phyloP scores from a whole-genome alignment of 1,284 basidiomycete species.

The Trichosporon sp. region DNA sequence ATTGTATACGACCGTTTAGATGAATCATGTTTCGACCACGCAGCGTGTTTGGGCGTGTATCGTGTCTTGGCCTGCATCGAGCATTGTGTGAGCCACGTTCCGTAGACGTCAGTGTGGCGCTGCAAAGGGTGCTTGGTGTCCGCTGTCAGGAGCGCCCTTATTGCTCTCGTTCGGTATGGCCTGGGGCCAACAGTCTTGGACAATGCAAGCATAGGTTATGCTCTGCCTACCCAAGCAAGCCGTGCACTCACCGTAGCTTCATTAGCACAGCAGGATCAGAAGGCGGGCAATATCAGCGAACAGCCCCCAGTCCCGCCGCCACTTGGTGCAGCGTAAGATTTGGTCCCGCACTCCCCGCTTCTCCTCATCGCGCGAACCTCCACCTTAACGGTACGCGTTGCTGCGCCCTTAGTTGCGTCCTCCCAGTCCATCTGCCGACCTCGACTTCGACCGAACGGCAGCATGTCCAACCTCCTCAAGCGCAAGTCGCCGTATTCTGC shows the following conservation, averaged over 20 bases:
- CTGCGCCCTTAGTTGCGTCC: not conserved
- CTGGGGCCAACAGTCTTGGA: too few species aligned
- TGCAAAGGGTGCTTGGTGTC: too few species aligned
- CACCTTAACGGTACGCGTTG: not conserved
- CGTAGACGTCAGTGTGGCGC: too few species aligned
- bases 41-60: not conserved
- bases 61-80: too few species aligned
- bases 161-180: too few species aligned
- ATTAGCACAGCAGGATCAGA: too few species aligned
- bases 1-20: conserved; percentile 1
- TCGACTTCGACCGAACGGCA: not conserved
- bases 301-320: not conserved
- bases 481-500: conserved; percentile 22
- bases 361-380: not conserved
- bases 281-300: not conserved
- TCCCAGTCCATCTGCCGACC: not conserved
- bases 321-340: not conserved
- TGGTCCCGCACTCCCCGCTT: not conserved
- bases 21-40: not conserved
- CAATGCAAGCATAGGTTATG: too few species aligned
- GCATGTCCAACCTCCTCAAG: conserved; percentile 11
- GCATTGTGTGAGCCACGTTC: too few species aligned
- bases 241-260: too few species aligned
- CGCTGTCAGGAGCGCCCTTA: too few species aligned
- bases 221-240: too few species aligned